Base-by-base conservation (phyloP, 2,329 filamentous ascomycete species). In the Capronia coronata region DNA sequence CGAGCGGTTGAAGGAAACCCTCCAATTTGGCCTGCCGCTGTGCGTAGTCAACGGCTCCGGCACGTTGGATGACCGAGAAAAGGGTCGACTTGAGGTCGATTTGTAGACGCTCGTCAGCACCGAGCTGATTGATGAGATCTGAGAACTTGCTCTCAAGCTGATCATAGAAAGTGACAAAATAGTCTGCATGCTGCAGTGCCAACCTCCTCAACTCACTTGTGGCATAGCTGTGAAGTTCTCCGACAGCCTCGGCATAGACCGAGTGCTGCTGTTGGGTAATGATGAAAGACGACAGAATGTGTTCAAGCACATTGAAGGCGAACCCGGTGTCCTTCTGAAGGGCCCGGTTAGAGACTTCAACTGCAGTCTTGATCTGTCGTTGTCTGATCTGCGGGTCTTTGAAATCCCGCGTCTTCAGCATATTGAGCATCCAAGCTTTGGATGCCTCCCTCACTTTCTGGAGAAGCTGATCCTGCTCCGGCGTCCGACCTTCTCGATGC, bases 51-150 rank as follows among this genome's bases (percentile, higher is more conserved):
- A 97, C 76, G 37, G 81, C 82, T 18, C 77, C 83, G 29, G 88
- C 83, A 52, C 93, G 87, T 67, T 97, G 91, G 79, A 93, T 84
- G 55, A 98, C 93, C 51, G 94, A 93, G 65, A 98, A 94, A 1
- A 97, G 75, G 56, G 97, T 91, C 8, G 89, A 91, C 59, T 83
- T 86, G 62, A 94, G 90, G 1, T 90, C 87, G 62, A 93, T 83
- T 49, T 87, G 82, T 25, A 90, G 80, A 63, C 90, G 88, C 61
- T 91, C 84, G 62, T 96, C 91, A 23, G 86, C 71, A 46, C 78
- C 77, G 23, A 85, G 80, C 41, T 86, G 80, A 54, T 81, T 75
- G 64, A 86, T 77, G 72, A 94, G 82, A 65, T 91, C 85, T 52
- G 84, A 84, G 52, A 97, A 83, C 62, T 88, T 88, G 30, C 76